Base-by-base conservation (phyloP, 73 alveolate genomes). In the Paramecium bursaria region DNA sequence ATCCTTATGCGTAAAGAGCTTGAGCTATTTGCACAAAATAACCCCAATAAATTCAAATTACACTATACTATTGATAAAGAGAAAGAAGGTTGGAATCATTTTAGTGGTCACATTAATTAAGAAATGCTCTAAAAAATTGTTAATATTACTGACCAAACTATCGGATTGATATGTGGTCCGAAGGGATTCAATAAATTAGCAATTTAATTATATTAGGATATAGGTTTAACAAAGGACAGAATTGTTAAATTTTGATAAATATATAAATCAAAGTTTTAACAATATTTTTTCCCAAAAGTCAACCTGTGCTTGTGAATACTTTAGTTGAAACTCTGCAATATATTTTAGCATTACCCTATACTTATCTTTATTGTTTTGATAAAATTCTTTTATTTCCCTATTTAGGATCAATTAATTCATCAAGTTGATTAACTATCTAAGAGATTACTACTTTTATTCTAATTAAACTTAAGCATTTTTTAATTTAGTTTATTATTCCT, bases 51-150 rank as follows among this genome's bases (percentile, higher is more conserved):
- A 60, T 90, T 92, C 29, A 85, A 87, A 39, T 76, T 90, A 7
- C 85, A 46, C 73, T 92, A 87, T 67, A 92, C 93, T 14, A 73
- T 92, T 14, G 97, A 92, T 47, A 73, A 90, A n/a, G 91, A 92
- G 30, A 75, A 77, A 47, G 93, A 54, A 29, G 74, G 51, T 50
- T 92, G 97, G 97, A 87, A 82, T 4, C 90, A 88, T 21, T 77
- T 74, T 0, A 86, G 75, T 4, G 97, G 97, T 11, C 87, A 74
- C 67, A 91, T 92, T 17, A 86, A 91, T 50, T 29, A 74, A 76
- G 93, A 87, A 29, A 90, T 92, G 92, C 74, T 92, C n/a, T n/a
- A n/a, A n/a, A n/a, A n/a, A n/a, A n/a, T 92, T 86, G 93, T 95
- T 11, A 57, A 75, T 26, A 90, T 90, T 14, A 51, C 87, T 35